These are phyloP conservation scores for Ambrosia hybrid DNA, from an alignment of 140 eudicot species.

Conservation along the genomic window DNA sequence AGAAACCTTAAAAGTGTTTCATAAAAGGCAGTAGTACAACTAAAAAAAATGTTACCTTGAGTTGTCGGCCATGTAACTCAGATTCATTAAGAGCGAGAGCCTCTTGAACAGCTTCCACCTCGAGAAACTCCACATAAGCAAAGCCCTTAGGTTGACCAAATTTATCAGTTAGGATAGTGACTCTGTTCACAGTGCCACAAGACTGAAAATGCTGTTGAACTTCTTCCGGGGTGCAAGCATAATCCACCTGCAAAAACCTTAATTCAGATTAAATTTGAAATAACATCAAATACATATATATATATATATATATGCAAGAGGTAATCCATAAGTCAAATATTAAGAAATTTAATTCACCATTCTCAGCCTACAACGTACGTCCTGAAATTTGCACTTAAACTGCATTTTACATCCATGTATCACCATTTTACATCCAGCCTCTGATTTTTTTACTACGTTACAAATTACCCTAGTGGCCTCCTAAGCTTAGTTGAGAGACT, in stretches of 20 bases:
- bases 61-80: conserved; percentile 94
- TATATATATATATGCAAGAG: no score
- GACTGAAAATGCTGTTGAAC: conserved; percentile 97
- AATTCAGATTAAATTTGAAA: neutral
- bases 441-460: no score
- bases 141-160: conserved; percentile 98
- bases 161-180: conserved; percentile 85
- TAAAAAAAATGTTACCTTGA: conserved; percentile 51
- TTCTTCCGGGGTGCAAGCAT: conserved; percentile 99
- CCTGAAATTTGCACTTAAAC: no score
- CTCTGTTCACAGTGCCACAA: conserved; percentile 93
- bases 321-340: no score
- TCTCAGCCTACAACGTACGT: no score
- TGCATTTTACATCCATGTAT: no score
- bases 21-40: neutral
- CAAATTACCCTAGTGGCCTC: no score
- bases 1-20: no score
- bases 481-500: no score
- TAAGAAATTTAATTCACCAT: no score
- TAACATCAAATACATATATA: no score
- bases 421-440: no score
- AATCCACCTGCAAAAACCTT: conserved; percentile 70
- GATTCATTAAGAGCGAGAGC: conserved; percentile 83
- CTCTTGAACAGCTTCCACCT: conserved; percentile 87
- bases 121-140: conserved; percentile 93